Conservation (phyloP, 148 eudicot genomes). For the Fagopyrum tataricum region DNA sequence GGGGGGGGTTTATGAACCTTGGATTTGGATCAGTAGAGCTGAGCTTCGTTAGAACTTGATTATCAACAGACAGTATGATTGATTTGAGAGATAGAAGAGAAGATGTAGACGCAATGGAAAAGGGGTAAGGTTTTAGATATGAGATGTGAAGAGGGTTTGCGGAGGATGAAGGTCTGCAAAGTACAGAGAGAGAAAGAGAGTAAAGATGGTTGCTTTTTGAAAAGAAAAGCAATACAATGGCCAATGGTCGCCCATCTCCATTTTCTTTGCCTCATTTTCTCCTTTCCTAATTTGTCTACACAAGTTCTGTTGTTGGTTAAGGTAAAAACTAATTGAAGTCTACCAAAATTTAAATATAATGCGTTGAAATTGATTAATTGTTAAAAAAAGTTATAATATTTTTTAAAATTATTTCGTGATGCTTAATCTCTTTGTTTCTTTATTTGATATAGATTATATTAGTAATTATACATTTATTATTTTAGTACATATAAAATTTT, state of each 20-base stretch:
- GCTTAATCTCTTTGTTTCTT: no score
- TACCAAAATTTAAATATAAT: no score
- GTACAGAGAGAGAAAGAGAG: conserved; percentile 14
- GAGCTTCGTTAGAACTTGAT: conserved; percentile 14
- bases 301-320: no score
- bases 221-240: conserved; percentile 20
- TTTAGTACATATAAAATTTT: no score
- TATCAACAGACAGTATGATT: conserved; percentile 15
- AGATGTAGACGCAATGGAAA: conserved; percentile 15
- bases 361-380: no score
- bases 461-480: no score
- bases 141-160: conserved; percentile 13
- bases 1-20: conserved; percentile 12
- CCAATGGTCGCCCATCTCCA: not conserved
- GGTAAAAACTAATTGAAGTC: no score
- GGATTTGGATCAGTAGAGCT: conserved; percentile 21
- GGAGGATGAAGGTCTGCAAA: conserved; percentile 12
- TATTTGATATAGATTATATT: no score
- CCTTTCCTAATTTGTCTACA: conserved; percentile 8
- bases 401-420: no score
- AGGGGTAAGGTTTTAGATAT: conserved; percentile 10
- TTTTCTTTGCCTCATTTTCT: conserved; percentile 10
- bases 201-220: conserved; percentile 20
- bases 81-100: conserved; percentile 11
- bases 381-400: no score